phyloP scores from a whole-genome alignment of 352 stramenopile species.

The Pythium brachiatum region DNA sequence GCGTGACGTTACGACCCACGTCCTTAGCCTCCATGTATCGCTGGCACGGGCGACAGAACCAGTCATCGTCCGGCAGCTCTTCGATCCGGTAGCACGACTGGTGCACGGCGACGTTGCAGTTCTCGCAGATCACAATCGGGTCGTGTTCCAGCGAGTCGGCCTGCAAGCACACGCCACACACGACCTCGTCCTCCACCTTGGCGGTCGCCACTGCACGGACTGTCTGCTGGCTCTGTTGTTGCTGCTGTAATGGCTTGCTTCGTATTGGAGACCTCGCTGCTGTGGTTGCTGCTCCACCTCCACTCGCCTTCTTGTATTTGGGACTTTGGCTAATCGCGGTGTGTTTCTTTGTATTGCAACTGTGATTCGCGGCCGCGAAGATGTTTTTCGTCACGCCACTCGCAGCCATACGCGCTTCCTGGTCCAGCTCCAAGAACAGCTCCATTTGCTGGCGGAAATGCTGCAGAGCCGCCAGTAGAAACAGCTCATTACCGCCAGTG shows the following conservation, averaged over 20 bases:
- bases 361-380: constrained; percentile 22
- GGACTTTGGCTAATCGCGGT: neutral
- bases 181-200: constrained; percentile 44
- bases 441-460: constrained; percentile 69
- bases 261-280: neutral
- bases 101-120: constrained; percentile 69
- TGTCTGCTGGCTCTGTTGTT: neutral
- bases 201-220: neutral
- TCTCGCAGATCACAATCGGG: constrained; percentile 78
- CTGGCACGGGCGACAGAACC: constrained; percentile 71
- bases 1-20: constrained; percentile 40
- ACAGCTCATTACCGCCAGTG: constrained; percentile 37
- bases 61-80: constrained; percentile 66
- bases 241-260: neutral
- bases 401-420: constrained; percentile 25
- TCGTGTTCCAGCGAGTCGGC: constrained; percentile 68
- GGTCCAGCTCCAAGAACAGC: constrained; percentile 51
- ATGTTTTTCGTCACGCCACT: constrained; percentile 27
- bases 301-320: neutral
- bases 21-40: constrained; percentile 44
- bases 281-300: neutral
- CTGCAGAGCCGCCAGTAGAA: constrained; percentile 53
- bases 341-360: constrained; percentile 12
- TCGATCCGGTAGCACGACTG: constrained; percentile 78
- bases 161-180: constrained; percentile 63